Percentiles rank a stretch among this genome's conserved stretches.
Evolutionary conservation across 345 rosid species (phyloP).

Genomic region (Mallotus nudiflorus): DNA sequence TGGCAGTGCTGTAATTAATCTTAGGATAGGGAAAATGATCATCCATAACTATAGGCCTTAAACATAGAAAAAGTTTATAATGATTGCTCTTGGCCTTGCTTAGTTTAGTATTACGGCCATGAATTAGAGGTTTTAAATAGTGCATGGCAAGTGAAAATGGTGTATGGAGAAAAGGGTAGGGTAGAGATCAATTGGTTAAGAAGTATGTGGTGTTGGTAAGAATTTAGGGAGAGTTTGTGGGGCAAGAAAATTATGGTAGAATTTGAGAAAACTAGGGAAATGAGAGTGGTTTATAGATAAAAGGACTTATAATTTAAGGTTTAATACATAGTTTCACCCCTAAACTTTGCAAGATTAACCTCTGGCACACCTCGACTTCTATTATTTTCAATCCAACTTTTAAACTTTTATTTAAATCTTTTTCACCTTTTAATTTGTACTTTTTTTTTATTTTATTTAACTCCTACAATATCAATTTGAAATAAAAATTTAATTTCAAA

Average conservation of each 20-base stretch:
- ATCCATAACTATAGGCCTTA: constrained; percentile 20
- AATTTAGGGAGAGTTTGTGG: constrained; percentile 30
- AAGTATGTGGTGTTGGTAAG: constrained; percentile 9
- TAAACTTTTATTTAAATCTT: too few relatives aligned
- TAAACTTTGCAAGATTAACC: too few relatives aligned
- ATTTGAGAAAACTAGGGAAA: constrained; percentile 30
- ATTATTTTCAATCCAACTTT: too few relatives aligned
- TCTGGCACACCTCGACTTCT: too few relatives aligned
- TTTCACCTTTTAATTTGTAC: too few relatives aligned
- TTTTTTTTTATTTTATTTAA: too few relatives aligned
- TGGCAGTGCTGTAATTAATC: neutral
- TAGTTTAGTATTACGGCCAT: neutral
- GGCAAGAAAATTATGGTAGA: constrained; percentile 21
- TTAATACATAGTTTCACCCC: too few relatives aligned
- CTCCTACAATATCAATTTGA: too few relatives aligned
- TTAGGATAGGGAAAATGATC: neutral
- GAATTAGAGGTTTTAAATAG: neutral
- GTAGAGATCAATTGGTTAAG: neutral
- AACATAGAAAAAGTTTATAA: constrained; percentile 22
- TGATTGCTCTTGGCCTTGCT: neutral
- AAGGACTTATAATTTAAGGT: too few relatives aligned
- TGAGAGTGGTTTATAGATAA: too few relatives aligned
- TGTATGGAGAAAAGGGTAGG: neutral
- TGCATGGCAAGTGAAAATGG: neutral
- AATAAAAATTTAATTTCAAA: too few relatives aligned